Percentiles rank a stretch among this genome's conserved stretches.
Conservation (phyloP, 257 asterid genomes). For the Ehretia macrophylla region DNA sequence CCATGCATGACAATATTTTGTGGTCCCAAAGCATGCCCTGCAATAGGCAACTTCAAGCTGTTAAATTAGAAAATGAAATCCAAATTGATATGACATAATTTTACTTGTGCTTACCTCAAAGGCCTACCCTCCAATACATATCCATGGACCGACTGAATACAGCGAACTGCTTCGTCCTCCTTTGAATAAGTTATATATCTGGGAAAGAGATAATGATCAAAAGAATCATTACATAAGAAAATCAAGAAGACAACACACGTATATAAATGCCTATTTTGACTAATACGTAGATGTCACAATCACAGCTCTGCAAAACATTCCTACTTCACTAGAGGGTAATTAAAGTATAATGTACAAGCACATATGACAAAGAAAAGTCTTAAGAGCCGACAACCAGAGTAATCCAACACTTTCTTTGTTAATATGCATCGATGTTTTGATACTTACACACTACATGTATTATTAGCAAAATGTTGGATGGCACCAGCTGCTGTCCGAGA, state of each 20-base stretch:
- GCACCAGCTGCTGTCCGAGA: constrained; percentile 91
- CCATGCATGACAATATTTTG: constrained; percentile 94
- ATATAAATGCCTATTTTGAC: background rate
- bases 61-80: constrained; percentile 7
- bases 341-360: background rate
- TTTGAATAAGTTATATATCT: constrained; percentile 90
- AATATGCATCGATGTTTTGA: background rate
- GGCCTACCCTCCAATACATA: constrained; percentile 74
- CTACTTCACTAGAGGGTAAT: background rate
- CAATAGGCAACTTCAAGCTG: constrained; percentile 23
- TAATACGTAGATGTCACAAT: background rate
- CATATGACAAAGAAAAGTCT: background rate
- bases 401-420: too few relatives aligned
- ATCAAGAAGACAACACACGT: background rate
- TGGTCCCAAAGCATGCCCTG: constrained; percentile 96
- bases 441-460: constrained; percentile 96
- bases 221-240: background rate
- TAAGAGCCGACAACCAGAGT: background rate
- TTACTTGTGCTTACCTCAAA: constrained; percentile 44
- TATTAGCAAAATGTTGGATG: constrained; percentile 85
- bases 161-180: constrained; percentile 92
- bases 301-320: background rate
- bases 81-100: background rate
- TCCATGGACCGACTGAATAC: constrained; percentile 95
- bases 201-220: constrained; percentile 1